phyloP scores from a whole-genome alignment of 2,329 filamentous ascomycete species.

The Aspergillus sojae region DNA sequence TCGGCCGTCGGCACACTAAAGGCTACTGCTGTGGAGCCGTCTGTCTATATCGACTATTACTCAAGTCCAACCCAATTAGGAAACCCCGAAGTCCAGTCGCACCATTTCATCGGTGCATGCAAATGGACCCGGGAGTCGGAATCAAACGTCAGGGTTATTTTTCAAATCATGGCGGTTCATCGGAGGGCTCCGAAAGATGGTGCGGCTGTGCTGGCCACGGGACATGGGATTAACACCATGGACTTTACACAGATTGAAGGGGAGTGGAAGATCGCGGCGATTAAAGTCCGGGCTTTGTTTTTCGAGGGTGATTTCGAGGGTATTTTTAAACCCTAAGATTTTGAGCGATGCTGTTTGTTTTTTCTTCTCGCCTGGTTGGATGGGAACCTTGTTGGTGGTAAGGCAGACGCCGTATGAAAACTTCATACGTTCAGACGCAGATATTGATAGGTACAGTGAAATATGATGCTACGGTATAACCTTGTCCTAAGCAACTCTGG shows the following conservation, averaged over 20 bases:
- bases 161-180: conserved; percentile 5
- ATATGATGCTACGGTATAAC: too few species aligned
- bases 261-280: background rate
- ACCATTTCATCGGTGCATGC: conserved; percentile 5
- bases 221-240: conserved; percentile 5
- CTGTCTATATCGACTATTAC: background rate
- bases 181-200: background rate
- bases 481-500: too few species aligned
- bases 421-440: too few species aligned
- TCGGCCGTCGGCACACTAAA: too few species aligned
- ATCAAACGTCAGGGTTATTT: background rate
- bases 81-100: background rate
- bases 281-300: background rate
- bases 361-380: too few species aligned
- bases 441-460: fast-evolving
- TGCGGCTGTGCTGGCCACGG: background rate
- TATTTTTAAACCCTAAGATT: too few species aligned
- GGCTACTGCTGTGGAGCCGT: too few species aligned
- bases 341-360: too few species aligned
- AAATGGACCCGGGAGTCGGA: conserved; percentile 2
- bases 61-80: background rate
- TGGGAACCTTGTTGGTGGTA: background rate
- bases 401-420: too few species aligned
- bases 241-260: background rate
- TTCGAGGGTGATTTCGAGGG: background rate